Evolutionary conservation across 2,329 filamentous ascomycete species (phyloP).

Genomic region (Hymenoscyphus salicellus): DNA sequence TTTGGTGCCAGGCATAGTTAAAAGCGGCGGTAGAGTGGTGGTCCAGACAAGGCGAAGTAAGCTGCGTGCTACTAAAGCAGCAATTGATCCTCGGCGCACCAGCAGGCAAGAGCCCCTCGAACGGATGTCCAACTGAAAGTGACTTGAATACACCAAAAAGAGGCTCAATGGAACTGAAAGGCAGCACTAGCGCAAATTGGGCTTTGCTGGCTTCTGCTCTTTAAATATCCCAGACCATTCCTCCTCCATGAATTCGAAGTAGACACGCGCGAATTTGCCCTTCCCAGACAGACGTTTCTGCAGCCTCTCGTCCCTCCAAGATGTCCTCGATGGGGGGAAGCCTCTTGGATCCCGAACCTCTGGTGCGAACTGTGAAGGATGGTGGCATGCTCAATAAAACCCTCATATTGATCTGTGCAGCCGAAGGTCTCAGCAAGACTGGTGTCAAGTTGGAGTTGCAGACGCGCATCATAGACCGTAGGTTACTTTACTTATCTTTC

Average conservation of each 20-base stretch:
- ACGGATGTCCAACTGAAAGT: too few species aligned
- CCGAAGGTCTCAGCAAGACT: conserved; percentile 71
- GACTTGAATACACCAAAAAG: neutral
- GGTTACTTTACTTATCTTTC: conserved; percentile 42
- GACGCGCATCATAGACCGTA: conserved; percentile 73
- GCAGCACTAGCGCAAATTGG: neutral
- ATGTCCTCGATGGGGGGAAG: conserved; percentile 37
- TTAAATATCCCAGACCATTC: neutral
- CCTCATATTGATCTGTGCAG: conserved; percentile 55
- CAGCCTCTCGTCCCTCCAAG: neutral
- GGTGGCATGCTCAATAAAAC: conserved; percentile 32
- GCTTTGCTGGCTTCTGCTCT: neutral
- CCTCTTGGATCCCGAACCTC: conserved; percentile 32
- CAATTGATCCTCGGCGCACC: neutral
- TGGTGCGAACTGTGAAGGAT: conserved; percentile 29
- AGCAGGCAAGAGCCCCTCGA: neutral
- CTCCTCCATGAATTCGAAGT: neutral
- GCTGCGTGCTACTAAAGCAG: neutral
- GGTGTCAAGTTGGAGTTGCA: conserved; percentile 86
- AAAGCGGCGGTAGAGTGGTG: neutral
- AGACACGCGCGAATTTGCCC: neutral
- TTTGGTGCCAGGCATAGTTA: neutral
- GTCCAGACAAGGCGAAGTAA: too few species aligned
- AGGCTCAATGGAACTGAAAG: neutral
- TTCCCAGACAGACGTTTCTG: neutral